Base-by-base conservation (phyloP, 768 basidiomycete species). In the Crepidotus variabilis region DNA sequence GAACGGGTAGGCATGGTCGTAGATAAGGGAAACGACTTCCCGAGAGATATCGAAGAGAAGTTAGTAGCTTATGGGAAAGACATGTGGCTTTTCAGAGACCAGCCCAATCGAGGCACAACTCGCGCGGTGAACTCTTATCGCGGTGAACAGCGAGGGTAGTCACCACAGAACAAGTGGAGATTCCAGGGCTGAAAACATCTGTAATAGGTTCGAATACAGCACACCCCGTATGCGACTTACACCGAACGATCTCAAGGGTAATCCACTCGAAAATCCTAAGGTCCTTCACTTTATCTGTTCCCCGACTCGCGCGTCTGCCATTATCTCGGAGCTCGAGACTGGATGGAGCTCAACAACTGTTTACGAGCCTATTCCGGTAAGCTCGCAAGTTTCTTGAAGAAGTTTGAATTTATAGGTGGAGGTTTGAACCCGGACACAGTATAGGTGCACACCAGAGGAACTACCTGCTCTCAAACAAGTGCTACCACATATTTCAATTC, bases 201-300 rank as follows among this genome's bases (percentile, higher is more conserved):
- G 33, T 48, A 16, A 20, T 61, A 94, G 90, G 54, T 94, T 94
- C 71, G 72, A 86, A 62, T 96, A 95, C 65, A 74, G 85, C 50
- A 90, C 88, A 0, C 82, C 88, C 32, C 78, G 87, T 52, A 77
- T 86, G 54, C 83, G 85, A 5, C 76, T 94, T 53, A 84, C 80
- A 11, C 92, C 92, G 20, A 73, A 71, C 52, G 91, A 96, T 69
- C 72, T 94, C 48, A 64, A 65, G 2, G 74, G 68, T 7, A 86
- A 86, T 4, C 75, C 66, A 52, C 72, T 92, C 6, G 78, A 61
- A 18, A 65, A 62, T n/a, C 70, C 92, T 13, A 63, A 69, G 16
- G 77, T 76, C 18, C 64, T 96, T 45, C 94, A 97, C 69, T 93
- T 93, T 63, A 85, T 94, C 20, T 95, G 92, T 66, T 92, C 92